These are phyloP conservation scores for Chlamydomonas schloesseri DNA, from an alignment of 139 green algal genomes.

Conservation along the genomic window DNA sequence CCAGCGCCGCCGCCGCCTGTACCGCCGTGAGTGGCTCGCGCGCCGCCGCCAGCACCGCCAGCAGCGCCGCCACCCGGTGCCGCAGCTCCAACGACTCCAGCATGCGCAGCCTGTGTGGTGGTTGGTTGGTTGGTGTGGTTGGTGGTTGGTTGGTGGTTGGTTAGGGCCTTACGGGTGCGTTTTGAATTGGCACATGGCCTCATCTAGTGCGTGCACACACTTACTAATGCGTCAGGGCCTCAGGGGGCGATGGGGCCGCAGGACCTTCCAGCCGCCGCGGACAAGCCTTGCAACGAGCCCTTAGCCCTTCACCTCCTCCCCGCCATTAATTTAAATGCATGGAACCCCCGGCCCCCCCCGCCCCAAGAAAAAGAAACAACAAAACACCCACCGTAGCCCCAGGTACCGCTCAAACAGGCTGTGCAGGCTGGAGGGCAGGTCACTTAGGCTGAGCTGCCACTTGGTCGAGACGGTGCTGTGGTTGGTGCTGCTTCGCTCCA, in stretches of 20 bases:
- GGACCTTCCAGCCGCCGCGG: too few species aligned
- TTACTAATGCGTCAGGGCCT: too few species aligned
- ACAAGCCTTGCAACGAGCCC: too few species aligned
- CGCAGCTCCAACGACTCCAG: background rate
- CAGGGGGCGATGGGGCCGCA: too few species aligned
- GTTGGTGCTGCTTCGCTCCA: background rate
- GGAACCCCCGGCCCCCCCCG: too few species aligned
- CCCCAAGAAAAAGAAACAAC: too few species aligned
- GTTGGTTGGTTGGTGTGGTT: background rate
- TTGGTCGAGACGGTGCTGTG: background rate
- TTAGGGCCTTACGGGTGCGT: too few species aligned
- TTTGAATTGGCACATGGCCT: too few species aligned
- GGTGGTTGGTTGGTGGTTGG: too few species aligned
- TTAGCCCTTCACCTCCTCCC: too few species aligned
- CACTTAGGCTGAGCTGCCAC: background rate
- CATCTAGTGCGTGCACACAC: too few species aligned
- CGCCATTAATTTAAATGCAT: too few species aligned
- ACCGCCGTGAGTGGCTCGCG: slow-evolving; percentile 23
- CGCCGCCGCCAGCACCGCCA: slow-evolving; percentile 27
- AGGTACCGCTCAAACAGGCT: slow-evolving; percentile 19
- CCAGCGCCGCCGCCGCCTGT: background rate
- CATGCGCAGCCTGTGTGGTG: background rate
- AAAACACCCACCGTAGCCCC: background rate
- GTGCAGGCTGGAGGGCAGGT: background rate
- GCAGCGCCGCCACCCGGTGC: background rate